phyloP scores from a whole-genome alignment of 345 rosid species.

The Ceriops zippeliana region DNA sequence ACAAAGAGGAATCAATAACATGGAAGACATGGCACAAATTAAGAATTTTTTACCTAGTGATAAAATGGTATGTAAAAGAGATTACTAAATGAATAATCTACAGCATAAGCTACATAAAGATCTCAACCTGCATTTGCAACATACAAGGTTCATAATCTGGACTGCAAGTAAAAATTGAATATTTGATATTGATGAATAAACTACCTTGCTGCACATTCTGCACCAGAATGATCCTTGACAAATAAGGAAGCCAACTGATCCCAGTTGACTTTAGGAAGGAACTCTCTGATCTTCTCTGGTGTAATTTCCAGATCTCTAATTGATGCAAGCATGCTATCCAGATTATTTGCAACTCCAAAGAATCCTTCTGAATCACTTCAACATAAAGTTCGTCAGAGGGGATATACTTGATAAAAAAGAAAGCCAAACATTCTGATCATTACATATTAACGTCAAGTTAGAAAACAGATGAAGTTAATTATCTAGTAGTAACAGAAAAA shows the following conservation, averaged over 20 bases:
- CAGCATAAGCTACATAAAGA: no score
- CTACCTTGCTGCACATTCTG: constrained; percentile 90
- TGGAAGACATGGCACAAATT: background rate
- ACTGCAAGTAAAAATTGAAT: background rate
- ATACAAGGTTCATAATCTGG: constrained; percentile 8
- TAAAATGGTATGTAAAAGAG: no score
- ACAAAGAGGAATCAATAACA: background rate
- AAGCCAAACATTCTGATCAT: no score
- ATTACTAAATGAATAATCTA: no score
- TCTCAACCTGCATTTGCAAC: background rate
- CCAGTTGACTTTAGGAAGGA: constrained; percentile 85
- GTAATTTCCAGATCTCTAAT: constrained; percentile 70
- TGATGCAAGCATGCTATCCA: constrained; percentile 47
- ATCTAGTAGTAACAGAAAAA: no score
- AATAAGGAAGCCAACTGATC: constrained; percentile 62
- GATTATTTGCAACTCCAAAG: constrained; percentile 29
- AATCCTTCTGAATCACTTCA: constrained; percentile 53
- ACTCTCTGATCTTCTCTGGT: constrained; percentile 60
- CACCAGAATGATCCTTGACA: constrained; percentile 58
- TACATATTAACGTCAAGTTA: no score
- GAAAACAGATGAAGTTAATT: no score
- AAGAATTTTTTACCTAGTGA: no score
- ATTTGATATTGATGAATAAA: background rate
- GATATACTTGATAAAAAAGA: constrained; percentile 15
- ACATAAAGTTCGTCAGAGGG: constrained; percentile 18